These are phyloP conservation scores for Isabelozyma rhagii DNA, from an alignment of 805 yeast species.

Conservation along the genomic window DNA sequence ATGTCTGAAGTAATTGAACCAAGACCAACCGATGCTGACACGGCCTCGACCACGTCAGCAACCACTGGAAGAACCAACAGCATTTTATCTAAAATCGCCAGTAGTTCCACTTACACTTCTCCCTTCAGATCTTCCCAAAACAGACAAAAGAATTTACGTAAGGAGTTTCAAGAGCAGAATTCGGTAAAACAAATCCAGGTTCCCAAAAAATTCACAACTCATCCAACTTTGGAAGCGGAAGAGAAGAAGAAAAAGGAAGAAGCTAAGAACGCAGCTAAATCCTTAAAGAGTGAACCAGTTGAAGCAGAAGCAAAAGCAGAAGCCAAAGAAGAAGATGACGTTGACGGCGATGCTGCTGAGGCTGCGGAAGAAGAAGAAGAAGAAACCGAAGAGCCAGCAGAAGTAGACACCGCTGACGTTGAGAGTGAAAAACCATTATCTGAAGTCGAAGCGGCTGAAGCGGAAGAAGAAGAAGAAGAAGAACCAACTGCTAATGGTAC, in stretches of 20 bases:
- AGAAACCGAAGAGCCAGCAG: conserved; percentile 12
- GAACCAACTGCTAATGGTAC: conserved; percentile 6
- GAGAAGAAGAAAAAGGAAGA: conserved; percentile 8
- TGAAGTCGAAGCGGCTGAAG: conserved; percentile 11
- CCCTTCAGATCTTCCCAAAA: conserved; percentile 33
- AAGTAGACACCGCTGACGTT: conserved; percentile 13
- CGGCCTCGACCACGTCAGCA: conserved; percentile 4
- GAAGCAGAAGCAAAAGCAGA: conserved; percentile 18
- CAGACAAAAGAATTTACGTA: conserved; percentile 24
- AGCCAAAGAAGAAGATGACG: conserved; percentile 9
- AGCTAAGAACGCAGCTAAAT: conserved; percentile 27
- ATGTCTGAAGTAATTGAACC: conserved; percentile 8
- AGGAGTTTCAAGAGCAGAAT: conserved; percentile 34
- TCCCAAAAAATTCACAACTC: conserved; percentile 38
- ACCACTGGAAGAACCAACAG: conserved; percentile 3
- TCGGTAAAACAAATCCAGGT: conserved; percentile 29
- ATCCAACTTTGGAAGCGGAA: conserved; percentile 36
- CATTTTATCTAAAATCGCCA: conserved; percentile 27
- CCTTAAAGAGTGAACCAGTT: conserved; percentile 5
- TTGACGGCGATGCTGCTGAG: conserved; percentile 17
- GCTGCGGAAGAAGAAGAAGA: conserved; percentile 11
- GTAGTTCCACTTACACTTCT: conserved; percentile 36
- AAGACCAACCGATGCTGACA: conserved; percentile 1
- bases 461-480: conserved; percentile 8
- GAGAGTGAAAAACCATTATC: conserved; percentile 4